phyloP scores from a whole-genome alignment of 225 moss, liverwort and hornwort genomes.

The Pseudisothecium myosuroides region DNA sequence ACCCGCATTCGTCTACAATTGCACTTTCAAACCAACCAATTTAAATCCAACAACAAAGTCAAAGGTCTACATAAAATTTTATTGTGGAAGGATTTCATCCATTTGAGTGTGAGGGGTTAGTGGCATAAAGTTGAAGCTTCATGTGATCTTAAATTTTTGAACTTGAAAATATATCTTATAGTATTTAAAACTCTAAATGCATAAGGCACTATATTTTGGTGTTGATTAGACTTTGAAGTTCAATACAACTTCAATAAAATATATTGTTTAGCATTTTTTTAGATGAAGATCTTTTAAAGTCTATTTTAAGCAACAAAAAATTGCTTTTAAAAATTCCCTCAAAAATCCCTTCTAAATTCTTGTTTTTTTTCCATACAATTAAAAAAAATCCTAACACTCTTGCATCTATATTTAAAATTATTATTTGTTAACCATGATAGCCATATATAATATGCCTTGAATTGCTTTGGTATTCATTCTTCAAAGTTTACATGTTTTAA shows the following conservation, averaged over 20 bases:
- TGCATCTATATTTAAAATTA: not conserved
- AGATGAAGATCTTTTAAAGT: no score
- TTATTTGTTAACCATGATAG: not conserved
- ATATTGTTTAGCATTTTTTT: no score
- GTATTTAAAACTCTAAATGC: no score
- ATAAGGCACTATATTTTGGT: no score
- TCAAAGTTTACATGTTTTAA: not conserved
- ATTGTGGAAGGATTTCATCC: fast-evolving
- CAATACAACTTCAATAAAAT: no score
- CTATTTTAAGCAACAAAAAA: no score
- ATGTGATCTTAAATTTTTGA: not conserved
- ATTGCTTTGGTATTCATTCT: not conserved
- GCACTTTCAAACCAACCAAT: not conserved
- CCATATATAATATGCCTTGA: not conserved
- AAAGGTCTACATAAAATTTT: not conserved
- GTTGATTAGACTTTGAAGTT: no score
- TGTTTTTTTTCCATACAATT: not conserved
- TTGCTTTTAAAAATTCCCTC: no score
- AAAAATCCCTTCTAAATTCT: not conserved
- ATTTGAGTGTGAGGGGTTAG: fast-evolving
- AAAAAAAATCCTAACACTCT: not conserved
- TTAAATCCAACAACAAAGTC: not conserved
- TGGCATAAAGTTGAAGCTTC: not conserved
- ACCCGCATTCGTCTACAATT: no score
- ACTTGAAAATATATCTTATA: no score